Evolutionary conservation across 352 stramenopile species (phyloP), one percentile per base, ranked within the genome.

Genomic region (Halophytophthora polymorphica): DNA sequence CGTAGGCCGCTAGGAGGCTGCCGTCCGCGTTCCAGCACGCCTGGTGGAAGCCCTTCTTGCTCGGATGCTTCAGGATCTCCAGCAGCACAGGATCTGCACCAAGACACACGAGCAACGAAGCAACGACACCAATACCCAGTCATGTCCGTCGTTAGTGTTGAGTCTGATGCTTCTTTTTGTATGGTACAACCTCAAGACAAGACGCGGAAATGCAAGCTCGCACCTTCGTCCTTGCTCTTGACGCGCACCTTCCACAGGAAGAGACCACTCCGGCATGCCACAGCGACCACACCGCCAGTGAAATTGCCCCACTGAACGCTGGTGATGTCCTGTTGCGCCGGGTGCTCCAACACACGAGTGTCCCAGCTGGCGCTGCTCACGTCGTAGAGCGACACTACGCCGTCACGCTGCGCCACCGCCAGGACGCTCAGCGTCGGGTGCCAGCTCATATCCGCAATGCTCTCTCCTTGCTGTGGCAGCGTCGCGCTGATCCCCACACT

Each of bases 11-110:
- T 34, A 92, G 47, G 46, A 89, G 61, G 38, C 70, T 88, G 12
- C 82, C 82, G 28, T 92, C 82, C 6, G 66, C 75, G 43, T 77
- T 90, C 82, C 82, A 92, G 61, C 56, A 74, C 46, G 83, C 56
- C 53, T 89, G 65, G 25, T 64, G 59, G 45, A 90, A 88, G 1
- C 53, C 25, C 15, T 31, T 68, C 47, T 73, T 71, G 22, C 50
- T 77, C 18, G 78, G 75, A 48, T 89, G 77, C 25, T 64, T 74
- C 22, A 90, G n/a, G 15, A 89, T 63, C 15, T 85, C 71, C 38
- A 84, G 38, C 40, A 90, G 46, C 53, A 78, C 67, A 11, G 82
- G 77, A 7, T 83, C 73, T 65, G 23, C 42, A 52, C 2, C 25
- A 31, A 25, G 21, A 34, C 8, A 44, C 38, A 44, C 18, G 3